Evolutionary conservation across 495 filamentous ascomycete genomes (phyloP).

Genomic region (Evansstolkia leycettana): DNA sequence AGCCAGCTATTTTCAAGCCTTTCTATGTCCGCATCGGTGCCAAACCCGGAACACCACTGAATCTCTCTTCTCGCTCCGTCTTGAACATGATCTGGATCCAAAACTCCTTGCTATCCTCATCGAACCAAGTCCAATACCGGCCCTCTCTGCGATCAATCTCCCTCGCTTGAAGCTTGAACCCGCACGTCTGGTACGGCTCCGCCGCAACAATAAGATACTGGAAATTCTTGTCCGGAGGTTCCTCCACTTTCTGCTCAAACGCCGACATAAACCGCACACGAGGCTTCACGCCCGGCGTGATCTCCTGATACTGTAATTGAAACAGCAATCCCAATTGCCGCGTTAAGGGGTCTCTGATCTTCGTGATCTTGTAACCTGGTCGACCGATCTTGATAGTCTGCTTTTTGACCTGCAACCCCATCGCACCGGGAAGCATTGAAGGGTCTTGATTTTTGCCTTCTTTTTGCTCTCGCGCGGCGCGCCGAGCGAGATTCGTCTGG

Average conservation of each 20-base stretch:
- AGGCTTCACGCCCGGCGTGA: constrained; percentile 60
- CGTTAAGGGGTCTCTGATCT: constrained; percentile 81
- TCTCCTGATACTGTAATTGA: constrained; percentile 92
- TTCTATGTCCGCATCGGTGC: constrained; percentile 38
- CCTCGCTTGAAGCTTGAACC: constrained; percentile 88
- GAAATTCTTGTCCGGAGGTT: constrained; percentile 83
- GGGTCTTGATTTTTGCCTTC: constrained; percentile 70
- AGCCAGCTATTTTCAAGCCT: background rate
- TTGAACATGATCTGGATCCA: constrained; percentile 99
- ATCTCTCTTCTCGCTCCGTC: constrained; percentile 95
- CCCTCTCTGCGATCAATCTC: constrained; percentile 87
- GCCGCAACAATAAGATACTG: constrained; percentile 94
- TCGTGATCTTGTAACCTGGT: constrained; percentile 97
- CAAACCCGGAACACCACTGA: constrained; percentile 84
- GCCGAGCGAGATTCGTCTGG: constrained; percentile 95
- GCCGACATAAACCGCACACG: constrained; percentile 95
- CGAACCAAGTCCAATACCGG: constrained; percentile 88
- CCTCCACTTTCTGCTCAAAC: constrained; percentile 90
- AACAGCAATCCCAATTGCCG: constrained; percentile 83
- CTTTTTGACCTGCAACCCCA: constrained; percentile 71
- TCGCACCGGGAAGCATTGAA: constrained; percentile 51
- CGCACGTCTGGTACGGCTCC: constrained; percentile 95
- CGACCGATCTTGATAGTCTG: constrained; percentile 96
- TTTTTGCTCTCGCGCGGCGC: constrained; percentile 86
- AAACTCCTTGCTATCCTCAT: constrained; percentile 92